phyloP scores from a whole-genome alignment of 345 rosid species.

The Populus ilicifolia region DNA sequence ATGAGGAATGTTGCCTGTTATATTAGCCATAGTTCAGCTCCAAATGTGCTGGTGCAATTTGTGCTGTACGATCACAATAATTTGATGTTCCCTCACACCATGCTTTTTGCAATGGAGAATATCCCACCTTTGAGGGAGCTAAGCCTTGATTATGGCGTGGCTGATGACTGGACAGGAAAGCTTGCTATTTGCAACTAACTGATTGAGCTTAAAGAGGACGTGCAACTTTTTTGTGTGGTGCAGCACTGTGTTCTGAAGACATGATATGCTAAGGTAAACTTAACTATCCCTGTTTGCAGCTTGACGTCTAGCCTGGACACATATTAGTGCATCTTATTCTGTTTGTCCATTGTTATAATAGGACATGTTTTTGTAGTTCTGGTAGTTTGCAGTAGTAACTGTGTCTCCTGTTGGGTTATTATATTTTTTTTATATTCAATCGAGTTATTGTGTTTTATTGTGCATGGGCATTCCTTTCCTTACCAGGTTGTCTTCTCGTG shows the following conservation, averaged over 20 bases:
- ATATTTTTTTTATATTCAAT: background rate
- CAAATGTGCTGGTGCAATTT: constrained; percentile 80
- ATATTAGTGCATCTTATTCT: background rate
- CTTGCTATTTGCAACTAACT: constrained; percentile 75
- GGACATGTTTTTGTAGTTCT: background rate
- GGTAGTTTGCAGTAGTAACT: background rate
- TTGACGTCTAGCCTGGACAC: background rate
- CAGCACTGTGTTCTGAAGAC: constrained; percentile 18
- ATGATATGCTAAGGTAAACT: constrained; percentile 35
- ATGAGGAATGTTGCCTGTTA: constrained; percentile 95
- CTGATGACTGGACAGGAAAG: constrained; percentile 73
- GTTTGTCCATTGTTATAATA: background rate
- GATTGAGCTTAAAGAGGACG: constrained; percentile 20
- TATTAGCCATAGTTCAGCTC: constrained; percentile 76
- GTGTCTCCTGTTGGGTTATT: background rate
- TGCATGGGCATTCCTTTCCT: background rate
- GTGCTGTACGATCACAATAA: constrained; percentile 84
- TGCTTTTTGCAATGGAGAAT: constrained; percentile 87
- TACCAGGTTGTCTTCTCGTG: background rate
- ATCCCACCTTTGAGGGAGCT: constrained; percentile 89
- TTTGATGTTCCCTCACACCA: constrained; percentile 81
- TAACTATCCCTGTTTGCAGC: background rate
- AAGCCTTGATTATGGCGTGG: constrained; percentile 90
- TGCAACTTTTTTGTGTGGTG: constrained; percentile 18
- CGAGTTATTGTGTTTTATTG: background rate